Conservation (phyloP, 371 early-diverging fungal genomes). For the Mucor circinelloides region DNA sequence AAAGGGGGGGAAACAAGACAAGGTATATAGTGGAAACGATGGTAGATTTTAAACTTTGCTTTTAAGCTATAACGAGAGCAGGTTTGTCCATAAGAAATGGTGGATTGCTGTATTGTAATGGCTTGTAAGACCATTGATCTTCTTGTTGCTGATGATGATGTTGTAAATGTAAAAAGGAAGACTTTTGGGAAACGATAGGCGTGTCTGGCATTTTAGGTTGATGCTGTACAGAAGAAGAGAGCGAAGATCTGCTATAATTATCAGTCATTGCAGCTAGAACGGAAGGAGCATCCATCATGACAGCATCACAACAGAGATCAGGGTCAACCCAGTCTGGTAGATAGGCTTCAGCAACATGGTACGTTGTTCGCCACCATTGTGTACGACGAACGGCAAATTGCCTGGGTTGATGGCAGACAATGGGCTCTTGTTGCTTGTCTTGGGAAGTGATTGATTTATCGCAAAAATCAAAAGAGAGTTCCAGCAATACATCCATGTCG, state of each 20-base stretch:
- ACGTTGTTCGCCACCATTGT: slow-evolving; percentile 26
- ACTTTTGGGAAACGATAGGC: slow-evolving; percentile 7
- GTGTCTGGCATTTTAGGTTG: slow-evolving; percentile 3
- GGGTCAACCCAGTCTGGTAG: slow-evolving; percentile 24
- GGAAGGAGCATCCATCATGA: slow-evolving; percentile 13
- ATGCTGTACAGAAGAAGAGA: background rate
- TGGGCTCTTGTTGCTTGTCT: background rate
- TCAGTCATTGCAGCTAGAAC: slow-evolving; percentile 11
- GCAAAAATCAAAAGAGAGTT: background rate
- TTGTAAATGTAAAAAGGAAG: slow-evolving; percentile 3
- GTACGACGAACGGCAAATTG: slow-evolving; percentile 14
- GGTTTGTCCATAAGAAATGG: slow-evolving; percentile 7
- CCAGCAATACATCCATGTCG: slow-evolving; percentile 14
- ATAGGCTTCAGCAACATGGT: slow-evolving; percentile 29
- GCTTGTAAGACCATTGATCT: slow-evolving; percentile 1
- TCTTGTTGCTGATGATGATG: background rate
- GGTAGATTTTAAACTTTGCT: background rate
- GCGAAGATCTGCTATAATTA: slow-evolving; percentile 4
- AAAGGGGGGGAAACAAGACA: background rate
- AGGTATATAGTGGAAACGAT: background rate
- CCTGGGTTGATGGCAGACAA: slow-evolving; percentile 15
- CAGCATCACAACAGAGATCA: slow-evolving; percentile 10
- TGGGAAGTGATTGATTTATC: background rate
- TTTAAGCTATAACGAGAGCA: slow-evolving; percentile 3
- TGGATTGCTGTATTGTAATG: slow-evolving; percentile 18